Base-by-base conservation (phyloP, 805 yeast genomes). In the Yamadazyma paraphyllophila region DNA sequence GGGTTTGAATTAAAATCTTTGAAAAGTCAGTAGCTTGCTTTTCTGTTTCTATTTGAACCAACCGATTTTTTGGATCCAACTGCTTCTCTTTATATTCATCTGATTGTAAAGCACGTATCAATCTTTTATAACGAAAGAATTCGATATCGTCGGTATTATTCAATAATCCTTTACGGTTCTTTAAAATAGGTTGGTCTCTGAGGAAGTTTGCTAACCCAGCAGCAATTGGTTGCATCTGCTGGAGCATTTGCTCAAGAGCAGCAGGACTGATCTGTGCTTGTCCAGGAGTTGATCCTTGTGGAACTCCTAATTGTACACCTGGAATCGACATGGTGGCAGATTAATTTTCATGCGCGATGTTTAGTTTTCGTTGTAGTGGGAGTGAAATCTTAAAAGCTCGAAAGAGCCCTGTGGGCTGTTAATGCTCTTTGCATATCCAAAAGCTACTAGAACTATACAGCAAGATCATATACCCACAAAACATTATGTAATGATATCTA, bases 91-190 rank as follows among this genome's bases (percentile, higher is more conserved):
- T 74, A 65, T 89, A 94, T 37, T 84, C 91, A 1, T 79, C 84
- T 44, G 89, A 80, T 30, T 81, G 67, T 46, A 92, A 73, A 1
- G 95, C 96, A 53, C 98, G 74, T 11, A 80, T 68, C 36, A 88
- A 85, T 57, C 99, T 79, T 65, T 92, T 92, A 63, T 75, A 85
- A 54, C 96, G 76, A 77, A 92, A 94, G 64, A 94, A 90, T 48
- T 88, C 96, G 30, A 80, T 77, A 39, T 81, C 82, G n/a, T 61
- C 67, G 51, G 78, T 78, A 45, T 85, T 82, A 56, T 84, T 83
- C 44, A 83, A 70, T n/a, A 83, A 63, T 11, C 97, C 97, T 50
- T 79, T 78, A 57, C 99, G 81, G 65, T 84, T 86, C 60, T 92
- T 94, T 51, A 92, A 72, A n/a, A 68, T 65, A 29, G 70, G 61